A percentile compares a stretch with the other conserved stretches of the same genome.
These are phyloP conservation scores for Citrullus mucosospermus DNA, from an alignment of 306 rosid species.

Conservation along the genomic window DNA sequence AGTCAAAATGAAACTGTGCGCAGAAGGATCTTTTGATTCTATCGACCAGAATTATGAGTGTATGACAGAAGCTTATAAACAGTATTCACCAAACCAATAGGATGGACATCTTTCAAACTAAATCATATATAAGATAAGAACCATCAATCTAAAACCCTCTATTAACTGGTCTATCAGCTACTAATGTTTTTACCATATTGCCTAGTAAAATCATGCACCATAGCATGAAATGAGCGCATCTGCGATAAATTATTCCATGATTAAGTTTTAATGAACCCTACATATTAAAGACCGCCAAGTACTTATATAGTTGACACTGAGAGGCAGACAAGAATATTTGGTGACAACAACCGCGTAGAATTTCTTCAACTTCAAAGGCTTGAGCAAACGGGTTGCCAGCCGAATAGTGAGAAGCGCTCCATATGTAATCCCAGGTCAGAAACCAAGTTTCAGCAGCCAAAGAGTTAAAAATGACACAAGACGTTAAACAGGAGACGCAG, in stretches of 20 bases:
- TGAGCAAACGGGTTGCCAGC: background rate
- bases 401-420: background rate
- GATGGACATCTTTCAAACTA: background rate
- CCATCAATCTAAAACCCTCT: background rate
- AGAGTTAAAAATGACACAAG: background rate
- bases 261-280: background rate
- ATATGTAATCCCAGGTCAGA: background rate
- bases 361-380: background rate
- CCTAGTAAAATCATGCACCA: background rate
- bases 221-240: background rate
- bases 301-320: background rate
- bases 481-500: background rate
- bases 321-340: background rate
- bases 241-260: background rate
- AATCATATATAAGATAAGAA: background rate
- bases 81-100: background rate
- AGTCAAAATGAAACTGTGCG: background rate
- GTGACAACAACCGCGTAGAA: background rate
- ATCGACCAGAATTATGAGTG: background rate
- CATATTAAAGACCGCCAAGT: background rate
- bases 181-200: background rate
- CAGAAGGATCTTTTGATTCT: background rate
- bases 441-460: background rate
- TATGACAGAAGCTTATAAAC: background rate
- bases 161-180: background rate